phyloP scores from a whole-genome alignment of 2,329 filamentous ascomycete genomes.

The Neocucurbitaria cava region DNA sequence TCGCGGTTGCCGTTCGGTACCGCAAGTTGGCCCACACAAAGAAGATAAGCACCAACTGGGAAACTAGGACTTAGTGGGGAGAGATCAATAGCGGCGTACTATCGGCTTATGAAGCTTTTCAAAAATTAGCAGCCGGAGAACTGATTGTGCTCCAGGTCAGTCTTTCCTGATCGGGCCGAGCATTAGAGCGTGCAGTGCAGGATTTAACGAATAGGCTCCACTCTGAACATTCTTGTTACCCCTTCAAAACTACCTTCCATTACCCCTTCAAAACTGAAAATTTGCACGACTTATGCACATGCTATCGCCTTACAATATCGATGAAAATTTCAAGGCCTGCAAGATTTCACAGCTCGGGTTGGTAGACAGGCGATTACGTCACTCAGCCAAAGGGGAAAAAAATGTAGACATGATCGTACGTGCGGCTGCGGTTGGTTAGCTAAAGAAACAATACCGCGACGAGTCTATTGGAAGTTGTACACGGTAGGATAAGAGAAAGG shows the following conservation, averaged over 20 bases:
- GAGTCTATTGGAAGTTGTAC: no score
- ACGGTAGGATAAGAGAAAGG: no score
- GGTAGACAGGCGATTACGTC: not conserved
- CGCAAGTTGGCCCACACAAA: slow-evolving; percentile 5
- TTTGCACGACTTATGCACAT: slow-evolving; percentile 16
- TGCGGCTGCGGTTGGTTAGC: not conserved
- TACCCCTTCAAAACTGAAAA: slow-evolving; percentile 50
- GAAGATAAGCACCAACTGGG: slow-evolving; percentile 9
- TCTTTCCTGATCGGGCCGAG: slow-evolving; percentile 24
- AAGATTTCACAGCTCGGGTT: no score
- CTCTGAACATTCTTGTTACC: slow-evolving; percentile 32
- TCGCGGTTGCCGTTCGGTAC: slow-evolving; percentile 14
- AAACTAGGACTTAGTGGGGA: slow-evolving; percentile 6
- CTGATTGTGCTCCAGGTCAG: slow-evolving; percentile 7
- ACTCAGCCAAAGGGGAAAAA: not conserved
- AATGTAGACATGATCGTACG: not conserved
- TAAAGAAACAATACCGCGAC: not conserved
- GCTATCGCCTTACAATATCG: not conserved
- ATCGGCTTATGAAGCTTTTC: not conserved
- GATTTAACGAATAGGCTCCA: slow-evolving; percentile 16
- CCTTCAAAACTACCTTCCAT: slow-evolving; percentile 41
- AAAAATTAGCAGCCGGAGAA: not conserved
- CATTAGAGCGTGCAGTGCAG: slow-evolving; percentile 1
- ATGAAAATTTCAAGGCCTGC: not conserved
- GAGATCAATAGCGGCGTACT: not conserved